These are phyloP conservation scores for Chrysoporthe austroafricana DNA, from an alignment of 2,329 filamentous ascomycete genomes.

Conservation along the genomic window DNA sequence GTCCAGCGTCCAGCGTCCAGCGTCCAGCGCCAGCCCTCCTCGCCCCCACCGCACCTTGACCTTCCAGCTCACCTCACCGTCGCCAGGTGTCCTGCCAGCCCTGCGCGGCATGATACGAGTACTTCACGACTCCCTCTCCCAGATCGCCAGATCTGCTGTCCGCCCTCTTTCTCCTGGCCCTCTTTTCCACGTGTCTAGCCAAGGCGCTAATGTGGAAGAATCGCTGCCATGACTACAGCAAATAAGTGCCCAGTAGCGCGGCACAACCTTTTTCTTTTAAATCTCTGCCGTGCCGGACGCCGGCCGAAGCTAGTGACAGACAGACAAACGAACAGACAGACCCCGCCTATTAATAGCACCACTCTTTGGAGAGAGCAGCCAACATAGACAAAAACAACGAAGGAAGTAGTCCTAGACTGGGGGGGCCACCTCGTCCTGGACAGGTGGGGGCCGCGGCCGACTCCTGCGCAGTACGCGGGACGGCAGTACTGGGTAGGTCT, in stretches of 20 bases:
- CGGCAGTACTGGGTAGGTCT: too few relatives aligned
- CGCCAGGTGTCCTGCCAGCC: too few relatives aligned
- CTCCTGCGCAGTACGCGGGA: not conserved
- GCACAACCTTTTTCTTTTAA: too few relatives aligned
- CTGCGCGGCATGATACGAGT: not conserved
- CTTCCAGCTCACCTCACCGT: too few relatives aligned
- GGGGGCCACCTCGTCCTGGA: not conserved
- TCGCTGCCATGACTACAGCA: not conserved
- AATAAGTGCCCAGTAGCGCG: not conserved
- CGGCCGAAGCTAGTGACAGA: too few relatives aligned
- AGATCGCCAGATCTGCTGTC: not conserved
- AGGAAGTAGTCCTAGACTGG: not conserved
- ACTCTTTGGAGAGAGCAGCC: too few relatives aligned
- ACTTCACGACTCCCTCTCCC: not conserved
- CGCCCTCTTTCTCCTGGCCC: not conserved
- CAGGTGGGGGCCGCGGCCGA: not conserved
- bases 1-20: too few relatives aligned
- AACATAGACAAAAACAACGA: not conserved
- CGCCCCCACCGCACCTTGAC: too few relatives aligned
- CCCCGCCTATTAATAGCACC: too few relatives aligned
- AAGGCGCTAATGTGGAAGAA: not conserved
- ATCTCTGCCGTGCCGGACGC: too few relatives aligned
- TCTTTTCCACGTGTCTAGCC: not conserved
- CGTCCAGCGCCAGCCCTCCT: too few relatives aligned
- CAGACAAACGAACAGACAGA: too few relatives aligned